Evolutionary conservation across 768 basidiomycete species (phyloP).

Genomic region (Rhizopogon vesiculosus): DNA sequence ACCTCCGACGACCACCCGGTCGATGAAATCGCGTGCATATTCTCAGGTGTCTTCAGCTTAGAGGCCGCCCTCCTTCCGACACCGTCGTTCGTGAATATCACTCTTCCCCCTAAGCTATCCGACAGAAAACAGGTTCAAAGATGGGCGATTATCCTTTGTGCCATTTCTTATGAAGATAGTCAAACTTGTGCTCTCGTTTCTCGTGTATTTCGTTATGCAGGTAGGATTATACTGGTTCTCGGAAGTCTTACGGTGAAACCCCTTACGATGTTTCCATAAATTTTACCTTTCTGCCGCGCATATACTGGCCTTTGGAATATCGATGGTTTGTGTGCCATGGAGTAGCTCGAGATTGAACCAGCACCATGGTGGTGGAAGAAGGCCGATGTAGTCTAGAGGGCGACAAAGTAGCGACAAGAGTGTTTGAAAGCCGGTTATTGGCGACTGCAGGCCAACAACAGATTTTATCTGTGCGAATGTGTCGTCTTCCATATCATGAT

Average conservation of each 20-base stretch:
- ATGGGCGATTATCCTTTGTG: slow-evolving; percentile 52
- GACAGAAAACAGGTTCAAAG: slow-evolving; percentile 50
- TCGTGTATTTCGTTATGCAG: slow-evolving; percentile 59
- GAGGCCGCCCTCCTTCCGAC: neutral
- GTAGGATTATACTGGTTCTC: slow-evolving; percentile 24
- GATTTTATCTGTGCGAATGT: slow-evolving; percentile 26
- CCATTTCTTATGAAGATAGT: slow-evolving; percentile 41
- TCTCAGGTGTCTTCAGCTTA: neutral
- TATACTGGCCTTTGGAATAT: slow-evolving; percentile 33
- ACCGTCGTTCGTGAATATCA: slow-evolving; percentile 35
- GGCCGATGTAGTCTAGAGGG: slow-evolving; percentile 51
- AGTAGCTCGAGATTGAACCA: slow-evolving; percentile 38
- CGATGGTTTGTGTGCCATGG: neutral
- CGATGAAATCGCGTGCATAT: neutral
- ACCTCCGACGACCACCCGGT: neutral
- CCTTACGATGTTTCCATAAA: slow-evolving; percentile 18
- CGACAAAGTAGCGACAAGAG: slow-evolving; percentile 52
- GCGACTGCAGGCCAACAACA: slow-evolving; percentile 40
- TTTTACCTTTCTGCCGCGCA: slow-evolving; percentile 60
- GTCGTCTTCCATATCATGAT: neutral
- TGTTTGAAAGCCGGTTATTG: slow-evolving; percentile 42
- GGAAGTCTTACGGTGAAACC: neutral
- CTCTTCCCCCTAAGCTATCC: slow-evolving; percentile 53
- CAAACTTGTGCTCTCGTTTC: slow-evolving; percentile 48
- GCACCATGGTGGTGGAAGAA: slow-evolving; percentile 57